Percentiles rank a stretch among this genome's conserved stretches.
Evolutionary conservation across 345 rosid genomes (phyloP).

Genomic region (Gossypium ekmanianum): DNA sequence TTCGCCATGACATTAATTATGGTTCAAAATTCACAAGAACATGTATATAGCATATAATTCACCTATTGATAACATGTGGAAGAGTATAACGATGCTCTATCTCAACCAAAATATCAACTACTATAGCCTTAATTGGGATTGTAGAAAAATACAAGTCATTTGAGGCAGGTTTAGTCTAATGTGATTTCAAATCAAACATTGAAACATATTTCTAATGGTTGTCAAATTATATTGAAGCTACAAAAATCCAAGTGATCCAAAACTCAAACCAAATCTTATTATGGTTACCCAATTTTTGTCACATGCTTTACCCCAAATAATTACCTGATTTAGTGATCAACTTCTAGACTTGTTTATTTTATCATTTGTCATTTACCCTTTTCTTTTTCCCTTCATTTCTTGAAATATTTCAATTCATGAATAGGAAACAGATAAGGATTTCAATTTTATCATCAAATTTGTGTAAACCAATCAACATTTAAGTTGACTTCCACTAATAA

Average conservation of each 20-base stretch:
- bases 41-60: neutral
- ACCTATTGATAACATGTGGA: neutral
- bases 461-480: neutral
- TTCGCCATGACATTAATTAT: fast-evolving
- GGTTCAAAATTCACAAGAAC: no score
- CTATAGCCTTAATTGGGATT: neutral
- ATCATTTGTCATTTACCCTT: neutral
- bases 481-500: neutral
- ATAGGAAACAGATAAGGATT: no score
- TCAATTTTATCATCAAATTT: no score
- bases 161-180: constrained; percentile 18
- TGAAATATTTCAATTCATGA: neutral
- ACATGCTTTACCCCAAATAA: neutral
- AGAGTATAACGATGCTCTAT: neutral
- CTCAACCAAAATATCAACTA: no score
- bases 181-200: neutral
- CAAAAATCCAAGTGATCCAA: constrained; percentile 19
- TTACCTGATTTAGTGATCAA: neutral
- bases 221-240: neutral
- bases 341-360: neutral
- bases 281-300: neutral
- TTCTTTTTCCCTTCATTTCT: neutral
- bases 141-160: neutral
- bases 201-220: neutral
- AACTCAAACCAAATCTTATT: neutral